These are phyloP conservation scores for Debaryomyces coudertii DNA, from an alignment of 1,139 yeast species.

Conservation along the genomic window DNA sequence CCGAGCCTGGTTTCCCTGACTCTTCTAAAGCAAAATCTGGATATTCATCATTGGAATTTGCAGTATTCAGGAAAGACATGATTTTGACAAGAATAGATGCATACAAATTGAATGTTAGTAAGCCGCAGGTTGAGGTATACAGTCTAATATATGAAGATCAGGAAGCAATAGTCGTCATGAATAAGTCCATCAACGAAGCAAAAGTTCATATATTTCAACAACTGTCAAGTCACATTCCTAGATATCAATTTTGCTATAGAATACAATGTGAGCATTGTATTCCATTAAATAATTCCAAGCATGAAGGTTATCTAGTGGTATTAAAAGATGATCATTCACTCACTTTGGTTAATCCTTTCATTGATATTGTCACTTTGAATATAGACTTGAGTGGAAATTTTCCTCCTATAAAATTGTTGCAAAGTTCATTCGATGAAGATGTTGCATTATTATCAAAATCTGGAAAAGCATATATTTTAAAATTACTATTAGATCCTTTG, in stretches of 20 bases:
- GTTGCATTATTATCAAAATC: slow-evolving; percentile 28
- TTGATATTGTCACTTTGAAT: slow-evolving; percentile 54
- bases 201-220: slow-evolving; percentile 55
- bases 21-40: slow-evolving; percentile 23
- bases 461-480: slow-evolving; percentile 33
- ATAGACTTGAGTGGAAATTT: slow-evolving; percentile 26
- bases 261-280: slow-evolving; percentile 47
- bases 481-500: slow-evolving; percentile 51
- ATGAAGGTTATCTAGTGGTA: slow-evolving; percentile 47
- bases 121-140: slow-evolving; percentile 42
- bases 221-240: slow-evolving; percentile 36
- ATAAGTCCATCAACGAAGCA: slow-evolving; percentile 36
- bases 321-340: slow-evolving; percentile 38
- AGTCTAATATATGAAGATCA: slow-evolving; percentile 52
- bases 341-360: slow-evolving; percentile 65
- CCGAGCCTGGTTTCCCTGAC: slow-evolving; percentile 39
- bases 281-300: slow-evolving; percentile 35
- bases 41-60: slow-evolving; percentile 25
- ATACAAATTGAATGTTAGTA: slow-evolving; percentile 33
- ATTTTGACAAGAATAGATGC: slow-evolving; percentile 64
- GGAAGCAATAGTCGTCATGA: slow-evolving; percentile 60
- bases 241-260: slow-evolving; percentile 36
- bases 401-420: slow-evolving; percentile 24
- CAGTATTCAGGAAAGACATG: slow-evolving; percentile 60
- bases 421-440: slow-evolving; percentile 32